Conservation (phyloP, 495 filamentous ascomycete species). For the Aspergillus homomorphus region DNA sequence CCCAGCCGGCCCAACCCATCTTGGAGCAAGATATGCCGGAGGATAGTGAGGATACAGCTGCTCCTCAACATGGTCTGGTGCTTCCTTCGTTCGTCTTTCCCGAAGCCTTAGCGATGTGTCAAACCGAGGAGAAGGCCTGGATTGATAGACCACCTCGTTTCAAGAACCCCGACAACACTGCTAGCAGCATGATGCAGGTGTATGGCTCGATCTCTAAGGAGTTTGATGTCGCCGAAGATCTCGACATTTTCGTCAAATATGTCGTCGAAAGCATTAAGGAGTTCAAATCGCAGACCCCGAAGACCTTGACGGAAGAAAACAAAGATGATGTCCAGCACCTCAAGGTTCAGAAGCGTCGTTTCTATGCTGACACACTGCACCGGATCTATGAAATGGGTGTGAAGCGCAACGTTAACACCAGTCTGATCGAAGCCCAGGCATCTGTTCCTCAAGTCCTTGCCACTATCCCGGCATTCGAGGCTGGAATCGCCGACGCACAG, state of each 20-base stretch:
- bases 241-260: slow-evolving; percentile 64
- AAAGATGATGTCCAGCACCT: slow-evolving; percentile 77
- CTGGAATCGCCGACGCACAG: slow-evolving; percentile 17
- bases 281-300: slow-evolving; percentile 77
- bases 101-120: slow-evolving; percentile 53
- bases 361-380: slow-evolving; percentile 84
- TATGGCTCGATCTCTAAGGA: slow-evolving; percentile 49
- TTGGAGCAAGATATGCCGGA: slow-evolving; percentile 66
- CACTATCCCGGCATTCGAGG: slow-evolving; percentile 37
- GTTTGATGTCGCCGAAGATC: slow-evolving; percentile 55
- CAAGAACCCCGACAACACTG: slow-evolving; percentile 63
- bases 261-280: slow-evolving; percentile 65
- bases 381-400: slow-evolving; percentile 84
- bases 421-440: slow-evolving; percentile 66
- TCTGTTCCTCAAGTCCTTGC: slow-evolving; percentile 67
- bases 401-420: slow-evolving; percentile 68
- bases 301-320: slow-evolving; percentile 74
- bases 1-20: slow-evolving; percentile 64
- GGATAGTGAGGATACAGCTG: slow-evolving; percentile 21
- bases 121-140: slow-evolving; percentile 53
- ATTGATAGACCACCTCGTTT: slow-evolving; percentile 61
- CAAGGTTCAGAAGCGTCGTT: slow-evolving; percentile 84
- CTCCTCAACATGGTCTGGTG: slow-evolving; percentile 18
- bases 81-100: slow-evolving; percentile 26
- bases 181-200: slow-evolving; percentile 57